phyloP scores from a whole-genome alignment of 1,284 basidiomycete genomes.

The Boletellus deceptivus region DNA sequence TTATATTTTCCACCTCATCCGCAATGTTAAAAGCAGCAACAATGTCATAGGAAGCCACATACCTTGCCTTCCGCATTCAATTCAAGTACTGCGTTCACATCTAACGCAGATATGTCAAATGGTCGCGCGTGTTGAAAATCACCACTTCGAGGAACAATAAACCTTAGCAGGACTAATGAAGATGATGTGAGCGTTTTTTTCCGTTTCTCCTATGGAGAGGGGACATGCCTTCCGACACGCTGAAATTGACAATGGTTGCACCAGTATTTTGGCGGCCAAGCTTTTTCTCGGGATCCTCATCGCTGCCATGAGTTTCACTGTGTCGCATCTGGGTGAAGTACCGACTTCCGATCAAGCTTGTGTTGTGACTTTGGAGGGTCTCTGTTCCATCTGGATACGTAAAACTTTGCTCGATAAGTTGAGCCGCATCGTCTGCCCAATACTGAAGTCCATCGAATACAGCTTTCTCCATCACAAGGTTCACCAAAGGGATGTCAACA shows the following conservation, averaged over 20 bases:
- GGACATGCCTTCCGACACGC: conserved; percentile 55
- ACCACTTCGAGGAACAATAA: conserved; percentile 41
- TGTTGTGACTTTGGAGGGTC: conserved; percentile 47
- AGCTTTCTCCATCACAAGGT: conserved; percentile 61
- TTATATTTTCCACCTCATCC: conserved; percentile 66
- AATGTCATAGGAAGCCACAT: conserved; percentile 13
- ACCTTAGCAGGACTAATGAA: conserved; percentile 40
- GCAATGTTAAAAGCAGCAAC: conserved; percentile 8
- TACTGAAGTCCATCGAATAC: conserved; percentile 76
- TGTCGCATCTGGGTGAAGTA: conserved; percentile 69
- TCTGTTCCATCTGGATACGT: conserved; percentile 30
- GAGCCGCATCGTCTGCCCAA: conserved; percentile 81
- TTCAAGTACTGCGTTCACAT: conserved; percentile 65
- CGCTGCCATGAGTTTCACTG: conserved; percentile 41
- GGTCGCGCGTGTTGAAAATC: conserved; percentile 36
- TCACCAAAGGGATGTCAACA: conserved; percentile 64
- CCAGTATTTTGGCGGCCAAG: conserved; percentile 28
- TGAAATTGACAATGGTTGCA: conserved; percentile 53
- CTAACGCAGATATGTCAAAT: conserved; percentile 60
- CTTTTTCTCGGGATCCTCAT: conserved; percentile 29
- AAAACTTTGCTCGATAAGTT: conserved; percentile 53
- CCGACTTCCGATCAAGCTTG: conserved; percentile 80
- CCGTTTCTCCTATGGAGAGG: background rate
- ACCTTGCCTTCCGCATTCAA: conserved; percentile 71
- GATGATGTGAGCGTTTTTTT: background rate